Percentiles rank a stretch among this genome's conserved stretches.
These are phyloP conservation scores for Globisporangium carolinianum DNA, from an alignment of 352 stramenopile species.

Conservation along the genomic window DNA sequence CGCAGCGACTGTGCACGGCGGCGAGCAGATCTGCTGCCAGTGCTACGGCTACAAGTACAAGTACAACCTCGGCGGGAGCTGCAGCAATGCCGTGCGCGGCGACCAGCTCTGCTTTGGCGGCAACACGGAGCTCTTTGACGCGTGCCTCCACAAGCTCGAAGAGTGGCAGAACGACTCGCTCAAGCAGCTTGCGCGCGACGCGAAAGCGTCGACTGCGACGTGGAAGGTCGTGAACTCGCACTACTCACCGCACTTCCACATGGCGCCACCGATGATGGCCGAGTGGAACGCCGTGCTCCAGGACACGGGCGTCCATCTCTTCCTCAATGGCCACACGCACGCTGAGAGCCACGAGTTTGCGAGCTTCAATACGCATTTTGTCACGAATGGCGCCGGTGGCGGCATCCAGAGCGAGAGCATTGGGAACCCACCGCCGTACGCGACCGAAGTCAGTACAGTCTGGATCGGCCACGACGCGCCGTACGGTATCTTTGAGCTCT, in stretches of 20 bases:
- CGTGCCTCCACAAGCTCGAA: slow-evolving; percentile 48
- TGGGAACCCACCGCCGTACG: slow-evolving; percentile 35
- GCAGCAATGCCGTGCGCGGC: slow-evolving; percentile 37
- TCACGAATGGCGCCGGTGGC: slow-evolving; percentile 63
- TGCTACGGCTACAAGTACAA: slow-evolving; percentile 69
- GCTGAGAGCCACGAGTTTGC: slow-evolving; percentile 66
- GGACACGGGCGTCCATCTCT: slow-evolving; percentile 42
- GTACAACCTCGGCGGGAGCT: slow-evolving; percentile 31
- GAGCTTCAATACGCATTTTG: slow-evolving; percentile 64
- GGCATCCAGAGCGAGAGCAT: slow-evolving; percentile 75
- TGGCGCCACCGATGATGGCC: slow-evolving; percentile 56
- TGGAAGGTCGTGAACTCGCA: slow-evolving; percentile 78
- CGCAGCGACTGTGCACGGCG: slow-evolving; percentile 48
- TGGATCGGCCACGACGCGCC: slow-evolving; percentile 49
- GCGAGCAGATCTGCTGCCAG: slow-evolving; percentile 67
- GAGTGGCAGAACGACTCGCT: slow-evolving; percentile 54
- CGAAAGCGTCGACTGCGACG: slow-evolving; percentile 41
- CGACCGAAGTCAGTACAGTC: slow-evolving; percentile 32
- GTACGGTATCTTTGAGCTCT: slow-evolving; percentile 72
- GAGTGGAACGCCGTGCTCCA: slow-evolving; percentile 51
- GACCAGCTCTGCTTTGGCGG: slow-evolving; percentile 44
- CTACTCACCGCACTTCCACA: slow-evolving; percentile 72
- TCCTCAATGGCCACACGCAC: slow-evolving; percentile 73
- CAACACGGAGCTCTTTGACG: slow-evolving; percentile 47
- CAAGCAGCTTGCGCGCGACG: slow-evolving; percentile 42